A percentile compares a stretch with the other conserved stretches of the same genome.
Conservation (phyloP, 192 early-diverging fungal genomes). For the Coemansia sp. region DNA sequence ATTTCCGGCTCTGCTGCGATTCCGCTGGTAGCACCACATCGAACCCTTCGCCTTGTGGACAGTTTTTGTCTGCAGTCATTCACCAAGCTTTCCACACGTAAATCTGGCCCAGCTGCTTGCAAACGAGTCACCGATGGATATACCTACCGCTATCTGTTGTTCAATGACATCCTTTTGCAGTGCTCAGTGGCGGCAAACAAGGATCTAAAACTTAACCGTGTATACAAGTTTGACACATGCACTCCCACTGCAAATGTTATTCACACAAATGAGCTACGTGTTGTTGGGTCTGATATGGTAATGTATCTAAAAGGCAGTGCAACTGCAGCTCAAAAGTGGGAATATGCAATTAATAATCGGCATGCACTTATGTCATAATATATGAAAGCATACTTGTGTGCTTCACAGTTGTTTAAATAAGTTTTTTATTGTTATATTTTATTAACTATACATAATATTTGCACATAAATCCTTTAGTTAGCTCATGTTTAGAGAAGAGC, state of each 20-base stretch:
- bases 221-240: slow-evolving; percentile 34
- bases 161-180: slow-evolving; percentile 70
- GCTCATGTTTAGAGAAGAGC: too few species aligned
- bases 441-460: too few species aligned
- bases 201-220: slow-evolving; percentile 31
- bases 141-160: slow-evolving; percentile 60
- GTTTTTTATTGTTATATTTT: too few species aligned
- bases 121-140: slow-evolving; percentile 35
- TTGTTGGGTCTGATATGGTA: slow-evolving; percentile 37
- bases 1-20: slow-evolving; percentile 42
- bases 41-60: slow-evolving; percentile 55
- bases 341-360: slow-evolving; percentile 46
- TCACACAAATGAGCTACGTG: slow-evolving; percentile 37
- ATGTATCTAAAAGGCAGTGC: slow-evolving; percentile 42
- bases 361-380: slow-evolving; percentile 4
- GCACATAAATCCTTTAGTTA: too few species aligned
- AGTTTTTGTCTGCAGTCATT: slow-evolving; percentile 45
- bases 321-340: slow-evolving; percentile 37
- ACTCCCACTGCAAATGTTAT: slow-evolving; percentile 38
- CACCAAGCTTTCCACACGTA: slow-evolving; percentile 7
- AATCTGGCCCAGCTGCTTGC: not conserved
- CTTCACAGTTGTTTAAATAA: too few species aligned
- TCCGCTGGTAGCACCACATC: slow-evolving; percentile 55
- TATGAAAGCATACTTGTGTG: not conserved
- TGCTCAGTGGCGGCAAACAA: slow-evolving; percentile 46